Evolutionary conservation across 305 asterid genomes (phyloP).

Genomic region (Plantago lanceolata): DNA sequence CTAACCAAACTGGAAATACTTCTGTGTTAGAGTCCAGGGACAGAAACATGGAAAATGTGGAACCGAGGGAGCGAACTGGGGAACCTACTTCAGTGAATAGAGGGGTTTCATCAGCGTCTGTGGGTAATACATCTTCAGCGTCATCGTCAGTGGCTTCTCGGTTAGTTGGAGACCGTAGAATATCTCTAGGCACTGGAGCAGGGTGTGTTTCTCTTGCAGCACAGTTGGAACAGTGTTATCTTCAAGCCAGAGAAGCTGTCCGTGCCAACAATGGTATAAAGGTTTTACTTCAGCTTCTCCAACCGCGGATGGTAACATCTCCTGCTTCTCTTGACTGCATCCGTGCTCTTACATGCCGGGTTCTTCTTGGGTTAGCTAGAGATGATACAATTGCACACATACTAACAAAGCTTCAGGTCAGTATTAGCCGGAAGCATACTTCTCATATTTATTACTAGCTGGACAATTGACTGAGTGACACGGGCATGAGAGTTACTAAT

Average conservation of each 20-base stretch:
- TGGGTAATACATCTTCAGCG: slow-evolving; percentile 38
- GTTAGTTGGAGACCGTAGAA: slow-evolving; percentile 96
- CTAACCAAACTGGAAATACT: slow-evolving; percentile 52
- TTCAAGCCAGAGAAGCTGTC: slow-evolving; percentile 96
- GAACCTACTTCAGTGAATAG: slow-evolving; percentile 69
- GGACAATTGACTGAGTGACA: background rate
- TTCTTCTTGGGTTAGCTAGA: slow-evolving; percentile 97
- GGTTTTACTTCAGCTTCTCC: slow-evolving; percentile 97
- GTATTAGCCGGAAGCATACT: slow-evolving; percentile 10
- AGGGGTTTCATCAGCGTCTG: slow-evolving; percentile 42
- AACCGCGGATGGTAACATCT: slow-evolving; percentile 84
- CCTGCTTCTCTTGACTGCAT: slow-evolving; percentile 95
- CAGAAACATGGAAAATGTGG: slow-evolving; percentile 51
- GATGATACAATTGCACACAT: slow-evolving; percentile 96
- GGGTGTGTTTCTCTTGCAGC: slow-evolving; percentile 99
- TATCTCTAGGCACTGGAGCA: slow-evolving; percentile 82
- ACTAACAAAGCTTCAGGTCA: slow-evolving; percentile 92
- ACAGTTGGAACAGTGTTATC: slow-evolving; percentile 92
- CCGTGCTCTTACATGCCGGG: slow-evolving; percentile 99
- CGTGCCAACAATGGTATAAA: slow-evolving; percentile 96
- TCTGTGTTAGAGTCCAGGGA: slow-evolving; percentile 56
- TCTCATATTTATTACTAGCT: too few relatives aligned
- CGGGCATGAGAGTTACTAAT: slow-evolving; percentile 10
- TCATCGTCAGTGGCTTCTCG: slow-evolving; percentile 73
- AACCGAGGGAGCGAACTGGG: slow-evolving; percentile 61